phyloP scores from a whole-genome alignment of 148 eudicot genomes.

The Rhododendron molle region DNA sequence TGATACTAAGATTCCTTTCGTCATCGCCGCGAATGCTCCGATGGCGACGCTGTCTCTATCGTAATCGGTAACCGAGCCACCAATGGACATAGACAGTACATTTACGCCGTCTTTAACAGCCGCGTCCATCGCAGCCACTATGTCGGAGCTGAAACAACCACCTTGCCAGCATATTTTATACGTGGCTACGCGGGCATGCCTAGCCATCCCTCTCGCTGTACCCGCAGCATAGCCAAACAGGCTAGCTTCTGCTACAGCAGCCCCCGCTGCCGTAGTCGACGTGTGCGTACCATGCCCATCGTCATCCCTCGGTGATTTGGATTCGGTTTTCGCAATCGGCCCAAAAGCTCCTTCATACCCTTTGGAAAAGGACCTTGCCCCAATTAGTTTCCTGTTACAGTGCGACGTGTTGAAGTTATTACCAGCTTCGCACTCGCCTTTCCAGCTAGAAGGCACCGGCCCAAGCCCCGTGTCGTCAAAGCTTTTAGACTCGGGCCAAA shows the following conservation, averaged over 20 bases:
- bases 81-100: conserved; percentile 67
- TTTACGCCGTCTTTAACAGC: conserved; percentile 78
- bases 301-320: conserved; percentile 78
- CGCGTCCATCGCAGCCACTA: conserved; percentile 77
- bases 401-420: conserved; percentile 41
- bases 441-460: conserved; percentile 66
- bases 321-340: conserved; percentile 49
- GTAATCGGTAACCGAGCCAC: conserved; percentile 56
- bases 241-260: conserved; percentile 56
- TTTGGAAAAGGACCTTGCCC: conserved; percentile 67
- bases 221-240: conserved; percentile 72
- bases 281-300: conserved; percentile 98
- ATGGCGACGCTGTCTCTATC: conserved; percentile 55
- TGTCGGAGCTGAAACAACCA: conserved; percentile 68
- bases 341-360: conserved; percentile 71
- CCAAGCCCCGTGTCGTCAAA: conserved; percentile 64
- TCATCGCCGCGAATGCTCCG: conserved; percentile 67
- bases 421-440: conserved; percentile 63
- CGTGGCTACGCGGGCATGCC: conserved; percentile 59
- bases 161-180: conserved; percentile 83
- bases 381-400: conserved; percentile 73
- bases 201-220: conserved; percentile 82
- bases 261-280: conserved; percentile 77
- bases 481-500: conserved; percentile 76
- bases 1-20: conserved; percentile 63